Conservation (phyloP, 2,329 filamentous ascomycete genomes). For the Coniella lustricola region DNA sequence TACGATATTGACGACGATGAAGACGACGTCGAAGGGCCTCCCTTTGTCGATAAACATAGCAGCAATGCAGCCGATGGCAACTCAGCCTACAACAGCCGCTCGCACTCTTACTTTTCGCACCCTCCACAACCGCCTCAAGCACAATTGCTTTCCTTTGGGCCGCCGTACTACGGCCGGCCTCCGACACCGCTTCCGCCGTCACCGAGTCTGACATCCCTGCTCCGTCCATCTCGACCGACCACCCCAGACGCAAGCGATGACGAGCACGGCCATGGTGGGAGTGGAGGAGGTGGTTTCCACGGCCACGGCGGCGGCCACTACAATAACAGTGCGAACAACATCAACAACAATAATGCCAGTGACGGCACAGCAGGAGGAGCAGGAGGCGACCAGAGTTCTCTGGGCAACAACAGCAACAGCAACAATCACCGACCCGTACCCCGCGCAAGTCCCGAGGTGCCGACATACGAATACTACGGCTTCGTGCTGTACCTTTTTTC, state of each 20-base stretch:
- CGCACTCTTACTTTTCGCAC: constrained; percentile 23
- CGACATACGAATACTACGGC: constrained; percentile 99
- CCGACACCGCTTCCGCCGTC: constrained; percentile 90
- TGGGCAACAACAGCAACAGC: constrained; percentile 27
- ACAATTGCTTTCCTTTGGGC: constrained; percentile 52
- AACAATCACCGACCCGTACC: constrained; percentile 50
- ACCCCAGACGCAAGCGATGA: constrained; percentile 89
- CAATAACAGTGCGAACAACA: too few species aligned
- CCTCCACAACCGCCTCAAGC: constrained; percentile 37
- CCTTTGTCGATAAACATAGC: constrained; percentile 22
- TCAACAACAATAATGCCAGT: too few species aligned
- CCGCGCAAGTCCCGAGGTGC: constrained; percentile 82
- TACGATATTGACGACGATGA: constrained; percentile 23
- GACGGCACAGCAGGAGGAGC: too few species aligned
- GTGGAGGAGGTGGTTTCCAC: too few species aligned
- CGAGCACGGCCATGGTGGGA: constrained; percentile 36
- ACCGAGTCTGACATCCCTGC: constrained; percentile 83
- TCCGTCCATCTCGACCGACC: constrained; percentile 84
- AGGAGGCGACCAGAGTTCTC: too few species aligned
- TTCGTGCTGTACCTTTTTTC: constrained; percentile 94
- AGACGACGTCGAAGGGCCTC: background rate
- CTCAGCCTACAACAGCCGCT: background rate
- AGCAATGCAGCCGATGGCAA: background rate
- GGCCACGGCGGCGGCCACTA: constrained; percentile 27
- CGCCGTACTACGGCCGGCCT: constrained; percentile 96